Base-by-base conservation (phyloP, 164 flowering plant species). In the Vitis labrusca region DNA sequence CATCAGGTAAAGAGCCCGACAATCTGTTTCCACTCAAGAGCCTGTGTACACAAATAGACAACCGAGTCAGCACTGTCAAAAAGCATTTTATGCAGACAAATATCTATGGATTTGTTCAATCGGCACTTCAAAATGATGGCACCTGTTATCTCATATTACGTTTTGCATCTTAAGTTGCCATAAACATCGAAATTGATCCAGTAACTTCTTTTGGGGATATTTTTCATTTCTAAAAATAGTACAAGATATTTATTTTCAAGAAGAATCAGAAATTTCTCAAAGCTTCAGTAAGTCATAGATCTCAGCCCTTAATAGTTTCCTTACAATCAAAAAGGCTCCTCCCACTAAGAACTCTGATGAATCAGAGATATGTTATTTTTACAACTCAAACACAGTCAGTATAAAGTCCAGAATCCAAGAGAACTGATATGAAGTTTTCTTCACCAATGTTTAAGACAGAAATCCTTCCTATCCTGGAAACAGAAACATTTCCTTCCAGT, bases 21-120 rank as follows among this genome's bases (percentile, higher is more conserved):
- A 92, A 72, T 30, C 71, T 70, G 76, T 92, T 92, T 61, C 97
- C 97, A 83, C 83, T 88, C 78, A 92, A 75, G 44, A 92, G 91
- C 83, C 95, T 92, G 91, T 63, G 71, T 8, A 67, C 14, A 70
- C 13, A 77, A 32, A 48, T 44, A 17, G 14, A 17, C 15, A 14
- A 30, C 8, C 8, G 23, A 52, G n/a, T 17, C 6, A 27, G 37
- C 30, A 59, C 2, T 59, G 44, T 59, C 15, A 5, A 59, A 47
- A 52, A 47, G 50, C 23, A 5, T 11, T 50, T 63, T 19, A 63
- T 5, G 27, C 9, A 13, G 2, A 63, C 29, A 50, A 37, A 37
- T 37, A 37, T 37, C 5, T 37, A 37, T 37, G 44, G 44, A 37
- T 37, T 37, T 37, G 44, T 37, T 37, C 0, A 37, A 37, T 37